These are phyloP conservation scores for Cladophialophora psammophila DNA, from an alignment of 2,329 filamentous ascomycete species.

Conservation along the genomic window DNA sequence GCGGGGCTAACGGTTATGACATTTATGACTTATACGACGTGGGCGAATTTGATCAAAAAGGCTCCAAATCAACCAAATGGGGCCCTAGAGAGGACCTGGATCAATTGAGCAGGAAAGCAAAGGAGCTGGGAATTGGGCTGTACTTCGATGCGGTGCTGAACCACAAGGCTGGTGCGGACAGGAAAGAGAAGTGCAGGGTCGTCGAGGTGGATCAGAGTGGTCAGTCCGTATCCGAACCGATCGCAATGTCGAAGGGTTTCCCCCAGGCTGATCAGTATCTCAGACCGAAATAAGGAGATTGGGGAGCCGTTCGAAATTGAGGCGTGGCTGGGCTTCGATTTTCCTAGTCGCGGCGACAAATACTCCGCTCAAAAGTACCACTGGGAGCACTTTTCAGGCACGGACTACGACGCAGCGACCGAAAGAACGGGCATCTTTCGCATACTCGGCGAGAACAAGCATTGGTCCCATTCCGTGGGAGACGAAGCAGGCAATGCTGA, in stretches of 20 bases:
- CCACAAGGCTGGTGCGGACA: conserved; percentile 74
- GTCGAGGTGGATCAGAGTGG: conserved; percentile 68
- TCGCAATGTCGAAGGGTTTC: not conserved
- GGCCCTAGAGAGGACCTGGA: conserved; percentile 68
- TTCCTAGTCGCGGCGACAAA: conserved; percentile 65
- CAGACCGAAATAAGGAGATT: conserved; percentile 63
- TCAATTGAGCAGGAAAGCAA: conserved; percentile 59
- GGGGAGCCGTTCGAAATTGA: conserved; percentile 68
- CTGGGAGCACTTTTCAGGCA: conserved; percentile 72
- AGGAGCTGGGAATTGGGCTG: conserved; percentile 62
- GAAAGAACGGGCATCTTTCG: conserved; percentile 68
- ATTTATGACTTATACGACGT: conserved; percentile 74
- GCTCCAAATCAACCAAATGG: conserved; percentile 70
- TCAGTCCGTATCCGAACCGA: conserved; percentile 34
- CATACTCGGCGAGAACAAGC: conserved; percentile 66
- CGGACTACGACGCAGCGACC: conserved; percentile 68
- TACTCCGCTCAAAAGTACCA: conserved; percentile 71
- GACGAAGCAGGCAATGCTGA: conserved; percentile 71
- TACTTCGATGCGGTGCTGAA: conserved; percentile 77
- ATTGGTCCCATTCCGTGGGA: conserved; percentile 70
- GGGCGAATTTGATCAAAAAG: conserved; percentile 77
- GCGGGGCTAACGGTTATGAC: conserved; percentile 70
- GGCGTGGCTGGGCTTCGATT: conserved; percentile 73
- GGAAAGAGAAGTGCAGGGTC: conserved; percentile 67
- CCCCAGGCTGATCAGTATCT: not conserved